These are phyloP conservation scores for Pezicula carpinea DNA, from an alignment of 2,329 filamentous ascomycete genomes.

Conservation along the genomic window DNA sequence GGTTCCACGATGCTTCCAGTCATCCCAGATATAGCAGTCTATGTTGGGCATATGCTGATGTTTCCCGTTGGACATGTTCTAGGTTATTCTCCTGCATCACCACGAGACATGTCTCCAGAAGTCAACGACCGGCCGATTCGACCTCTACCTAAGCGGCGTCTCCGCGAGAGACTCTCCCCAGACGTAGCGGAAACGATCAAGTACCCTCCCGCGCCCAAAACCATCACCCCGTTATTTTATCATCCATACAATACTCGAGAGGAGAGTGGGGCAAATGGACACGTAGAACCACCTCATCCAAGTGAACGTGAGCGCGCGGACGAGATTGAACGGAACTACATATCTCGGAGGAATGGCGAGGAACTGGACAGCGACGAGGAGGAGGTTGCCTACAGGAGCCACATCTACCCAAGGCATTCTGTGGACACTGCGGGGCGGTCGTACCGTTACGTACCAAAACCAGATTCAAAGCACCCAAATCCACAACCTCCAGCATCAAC, in stretches of 20 bases:
- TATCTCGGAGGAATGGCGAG: constrained; percentile 47
- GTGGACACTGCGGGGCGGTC: constrained; percentile 41
- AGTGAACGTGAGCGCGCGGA: constrained; percentile 25
- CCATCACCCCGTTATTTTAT: constrained; percentile 70
- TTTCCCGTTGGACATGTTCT: constrained; percentile 3
- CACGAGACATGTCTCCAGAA: constrained; percentile 61
- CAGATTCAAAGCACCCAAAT: constrained; percentile 42
- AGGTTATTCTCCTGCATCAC: constrained; percentile 28
- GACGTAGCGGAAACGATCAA: constrained; percentile 78
- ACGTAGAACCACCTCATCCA: constrained; percentile 25
- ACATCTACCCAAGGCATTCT: constrained; percentile 40
- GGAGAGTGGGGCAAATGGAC: constrained; percentile 26
- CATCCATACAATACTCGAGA: constrained; percentile 46
- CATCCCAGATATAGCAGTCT: background rate
- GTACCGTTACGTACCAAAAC: constrained; percentile 38
- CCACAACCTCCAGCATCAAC: constrained; percentile 61
- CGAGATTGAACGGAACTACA: constrained; percentile 28
- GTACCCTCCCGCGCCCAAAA: constrained; percentile 72
- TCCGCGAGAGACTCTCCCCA: constrained; percentile 82
- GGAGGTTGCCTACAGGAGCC: constrained; percentile 26
- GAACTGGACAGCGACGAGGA: constrained; percentile 61
- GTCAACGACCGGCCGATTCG: constrained; percentile 84
- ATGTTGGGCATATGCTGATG: constrained; percentile 12
- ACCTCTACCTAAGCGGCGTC: constrained; percentile 81
- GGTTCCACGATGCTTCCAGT: background rate